Evolutionary conservation across 2,329 filamentous ascomycete species (phyloP).

Genomic region (Arthrobotrys entomopaga): DNA sequence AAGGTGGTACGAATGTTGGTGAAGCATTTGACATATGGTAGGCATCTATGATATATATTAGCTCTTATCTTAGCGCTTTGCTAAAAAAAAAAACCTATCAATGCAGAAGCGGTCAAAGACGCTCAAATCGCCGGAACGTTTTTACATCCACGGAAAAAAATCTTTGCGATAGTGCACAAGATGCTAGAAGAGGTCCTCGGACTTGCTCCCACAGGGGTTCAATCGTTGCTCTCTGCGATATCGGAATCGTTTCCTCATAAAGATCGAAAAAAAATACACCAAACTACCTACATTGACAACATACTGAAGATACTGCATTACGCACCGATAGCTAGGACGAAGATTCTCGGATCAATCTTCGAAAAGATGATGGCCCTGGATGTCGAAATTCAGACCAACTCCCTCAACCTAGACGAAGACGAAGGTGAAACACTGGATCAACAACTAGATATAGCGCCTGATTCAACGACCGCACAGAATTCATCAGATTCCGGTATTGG

Average conservation of each 20-base stretch:
- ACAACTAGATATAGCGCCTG: conserved; percentile 64
- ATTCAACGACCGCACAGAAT: conserved; percentile 41
- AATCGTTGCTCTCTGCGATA: conserved; percentile 68
- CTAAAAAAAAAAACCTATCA: conserved; percentile 31
- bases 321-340: conserved; percentile 78
- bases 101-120: conserved; percentile 62
- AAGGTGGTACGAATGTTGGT: conserved; percentile 83
- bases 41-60: conserved; percentile 30
- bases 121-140: conserved; percentile 68
- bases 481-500: conserved; percentile 52
- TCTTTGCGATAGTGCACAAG: conserved; percentile 79
- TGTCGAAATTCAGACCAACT: conserved; percentile 90
- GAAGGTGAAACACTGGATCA: conserved; percentile 72
- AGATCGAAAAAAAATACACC: conserved; percentile 78
- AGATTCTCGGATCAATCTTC: conserved; percentile 83
- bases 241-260: conserved; percentile 76
- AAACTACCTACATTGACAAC: conserved; percentile 88
- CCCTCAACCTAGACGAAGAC: conserved; percentile 87
- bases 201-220: conserved; percentile 83
- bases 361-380: conserved; percentile 92
- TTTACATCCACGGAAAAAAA: conserved; percentile 71
- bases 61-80: conserved; percentile 58
- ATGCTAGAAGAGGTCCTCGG: conserved; percentile 79
- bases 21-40: conserved; percentile 74
- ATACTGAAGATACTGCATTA: conserved; percentile 81